Percentiles rank a stretch among this genome's conserved stretches.
phyloP scores from a whole-genome alignment of 352 stramenopile species.

The Globisporangium camurandrum region DNA sequence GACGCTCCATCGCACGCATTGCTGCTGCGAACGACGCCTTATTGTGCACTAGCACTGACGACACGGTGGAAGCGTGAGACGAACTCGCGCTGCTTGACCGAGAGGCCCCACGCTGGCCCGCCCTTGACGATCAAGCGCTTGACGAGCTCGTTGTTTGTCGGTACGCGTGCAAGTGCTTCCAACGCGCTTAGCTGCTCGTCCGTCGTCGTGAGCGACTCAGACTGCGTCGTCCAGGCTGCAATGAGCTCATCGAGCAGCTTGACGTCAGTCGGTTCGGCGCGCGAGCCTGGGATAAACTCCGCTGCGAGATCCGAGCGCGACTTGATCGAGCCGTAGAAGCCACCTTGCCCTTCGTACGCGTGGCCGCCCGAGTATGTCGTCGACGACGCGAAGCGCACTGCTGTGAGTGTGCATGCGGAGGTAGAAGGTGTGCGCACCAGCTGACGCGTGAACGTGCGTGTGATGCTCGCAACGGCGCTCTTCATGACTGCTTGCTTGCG shows the following conservation, averaged over 20 bases:
- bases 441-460: too few species aligned
- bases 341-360: conserved; percentile 82
- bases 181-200: conserved; percentile 38
- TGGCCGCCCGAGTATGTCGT: conserved; percentile 88
- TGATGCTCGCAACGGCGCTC: background rate
- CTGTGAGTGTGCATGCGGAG: too few species aligned
- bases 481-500: background rate
- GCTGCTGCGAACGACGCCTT: background rate
- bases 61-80: conserved; percentile 39
- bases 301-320: conserved; percentile 59
- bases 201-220: conserved; percentile 18
- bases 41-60: background rate
- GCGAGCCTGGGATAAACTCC: conserved; percentile 55
- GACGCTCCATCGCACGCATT: too few species aligned
- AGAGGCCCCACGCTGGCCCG: conserved; percentile 68
- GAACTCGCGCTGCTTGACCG: conserved; percentile 63
- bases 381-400: conserved; percentile 15
- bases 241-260: conserved; percentile 53
- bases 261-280: conserved; percentile 57
- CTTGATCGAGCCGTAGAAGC: conserved; percentile 87
- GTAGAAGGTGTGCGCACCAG: too few species aligned
- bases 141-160: conserved; percentile 37
- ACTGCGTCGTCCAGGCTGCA: conserved; percentile 38
- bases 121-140: conserved; percentile 63
- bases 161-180: conserved; percentile 29